Conservation (phyloP, 495 filamentous ascomycete genomes). For the Aspergillus avenaceus region DNA sequence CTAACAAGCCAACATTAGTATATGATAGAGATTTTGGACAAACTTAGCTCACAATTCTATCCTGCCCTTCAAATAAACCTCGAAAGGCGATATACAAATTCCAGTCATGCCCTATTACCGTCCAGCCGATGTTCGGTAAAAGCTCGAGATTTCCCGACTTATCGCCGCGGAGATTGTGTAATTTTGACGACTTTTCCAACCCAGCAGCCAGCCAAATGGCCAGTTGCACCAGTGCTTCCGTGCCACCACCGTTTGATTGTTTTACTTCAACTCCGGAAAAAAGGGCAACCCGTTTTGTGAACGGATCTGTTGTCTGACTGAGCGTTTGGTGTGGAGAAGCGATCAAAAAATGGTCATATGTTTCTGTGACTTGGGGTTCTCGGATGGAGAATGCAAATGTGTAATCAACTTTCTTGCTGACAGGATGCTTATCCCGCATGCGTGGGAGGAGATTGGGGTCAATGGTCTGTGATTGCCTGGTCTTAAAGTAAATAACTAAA, state of each 20-base stretch:
- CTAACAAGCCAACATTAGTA: not conserved
- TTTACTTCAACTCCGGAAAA: not conserved
- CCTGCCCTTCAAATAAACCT: too few species aligned
- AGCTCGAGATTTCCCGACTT: not conserved
- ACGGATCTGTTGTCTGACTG: not conserved
- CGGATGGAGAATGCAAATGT: not conserved
- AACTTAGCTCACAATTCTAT: too few species aligned
- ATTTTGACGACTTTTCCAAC: not conserved
- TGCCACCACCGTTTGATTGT: not conserved
- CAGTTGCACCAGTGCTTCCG: not conserved
- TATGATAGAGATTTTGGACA: too few species aligned
- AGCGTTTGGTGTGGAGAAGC: not conserved
- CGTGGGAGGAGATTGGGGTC: not conserved
- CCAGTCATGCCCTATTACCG: not conserved
- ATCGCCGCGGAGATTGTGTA: not conserved
- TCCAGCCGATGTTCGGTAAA: not conserved
- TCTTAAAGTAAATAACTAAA: not conserved
- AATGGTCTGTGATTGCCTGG: not conserved
- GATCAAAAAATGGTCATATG: not conserved
- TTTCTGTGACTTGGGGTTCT: not conserved
- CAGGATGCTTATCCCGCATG: not conserved
- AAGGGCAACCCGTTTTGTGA: not conserved
- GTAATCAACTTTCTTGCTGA: not conserved
- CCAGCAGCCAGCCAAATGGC: not conserved
- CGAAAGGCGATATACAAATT: not conserved